Percentiles rank a stretch among this genome's conserved stretches.
phyloP scores from a whole-genome alignment of 441 rosid genomes.

The Pelargonium australe region DNA sequence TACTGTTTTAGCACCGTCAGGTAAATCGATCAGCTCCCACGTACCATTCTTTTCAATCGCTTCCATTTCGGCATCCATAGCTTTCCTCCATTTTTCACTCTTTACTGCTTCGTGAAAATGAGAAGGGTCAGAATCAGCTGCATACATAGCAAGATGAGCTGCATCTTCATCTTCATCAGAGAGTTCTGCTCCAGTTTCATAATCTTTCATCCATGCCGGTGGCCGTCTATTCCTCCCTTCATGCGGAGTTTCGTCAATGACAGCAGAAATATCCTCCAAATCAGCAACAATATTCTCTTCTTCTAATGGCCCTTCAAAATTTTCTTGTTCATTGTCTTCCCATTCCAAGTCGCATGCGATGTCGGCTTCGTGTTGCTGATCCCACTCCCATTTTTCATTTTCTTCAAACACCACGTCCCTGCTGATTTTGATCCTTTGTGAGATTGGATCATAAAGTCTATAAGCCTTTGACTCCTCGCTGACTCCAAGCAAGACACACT shows the following conservation, averaged over 20 bases:
- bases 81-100: neutral
- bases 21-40: constrained; percentile 1
- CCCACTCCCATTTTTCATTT: neutral
- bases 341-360: neutral
- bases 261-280: too few species aligned
- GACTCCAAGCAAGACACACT: neutral
- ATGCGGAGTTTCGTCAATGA: too few species aligned
- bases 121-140: constrained; percentile 2
- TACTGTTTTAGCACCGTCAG: constrained; percentile 1
- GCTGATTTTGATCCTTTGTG: neutral
- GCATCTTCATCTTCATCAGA: neutral
- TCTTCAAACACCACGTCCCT: neutral
- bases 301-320: neutral
- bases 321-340: neutral
- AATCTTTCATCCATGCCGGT: too few species aligned
- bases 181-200: too few species aligned
- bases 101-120: neutral
- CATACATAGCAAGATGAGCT: too few species aligned
- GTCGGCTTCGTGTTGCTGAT: neutral
- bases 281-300: neutral
- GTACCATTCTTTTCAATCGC: neutral
- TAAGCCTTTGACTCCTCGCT: neutral
- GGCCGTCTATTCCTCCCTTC: too few species aligned
- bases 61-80: neutral
- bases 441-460: neutral